phyloP scores from a whole-genome alignment of 2,329 filamentous ascomycete species.

The Elsinoe necatrix region DNA sequence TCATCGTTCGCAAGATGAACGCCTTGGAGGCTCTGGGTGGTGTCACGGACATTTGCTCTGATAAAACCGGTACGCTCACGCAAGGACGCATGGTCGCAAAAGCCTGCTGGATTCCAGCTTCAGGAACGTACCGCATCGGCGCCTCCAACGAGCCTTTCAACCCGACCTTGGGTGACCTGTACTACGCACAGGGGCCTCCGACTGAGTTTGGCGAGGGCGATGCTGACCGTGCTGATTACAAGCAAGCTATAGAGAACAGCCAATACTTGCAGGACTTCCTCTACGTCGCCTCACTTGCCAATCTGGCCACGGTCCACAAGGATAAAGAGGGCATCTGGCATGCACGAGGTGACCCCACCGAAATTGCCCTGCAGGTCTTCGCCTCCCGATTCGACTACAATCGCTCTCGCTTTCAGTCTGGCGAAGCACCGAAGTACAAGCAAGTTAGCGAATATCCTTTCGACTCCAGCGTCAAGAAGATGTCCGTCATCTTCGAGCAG shows the following conservation, averaged over 20 bases:
- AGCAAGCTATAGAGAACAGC: slow-evolving; percentile 11
- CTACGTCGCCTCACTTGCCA: slow-evolving; percentile 56
- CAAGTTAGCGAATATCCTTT: slow-evolving; percentile 63
- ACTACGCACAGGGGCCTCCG: slow-evolving; percentile 19
- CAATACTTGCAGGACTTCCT: slow-evolving; percentile 37
- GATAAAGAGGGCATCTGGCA: slow-evolving; percentile 50
- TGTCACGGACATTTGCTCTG: slow-evolving; percentile 56
- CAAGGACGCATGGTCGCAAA: slow-evolving; percentile 55
- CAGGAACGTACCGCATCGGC: slow-evolving; percentile 54
- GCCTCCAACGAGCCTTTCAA: slow-evolving; percentile 50
- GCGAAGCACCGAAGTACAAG: slow-evolving; percentile 45
- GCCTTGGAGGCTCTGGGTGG: slow-evolving; percentile 57
- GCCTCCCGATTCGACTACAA: slow-evolving; percentile 58
- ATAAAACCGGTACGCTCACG: slow-evolving; percentile 57
- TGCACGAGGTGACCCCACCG: slow-evolving; percentile 59
- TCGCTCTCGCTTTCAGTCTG: slow-evolving; percentile 44
- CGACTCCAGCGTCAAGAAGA: slow-evolving; percentile 66
- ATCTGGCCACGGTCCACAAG: slow-evolving; percentile 54
- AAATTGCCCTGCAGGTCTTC: slow-evolving; percentile 69
- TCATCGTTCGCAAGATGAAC: slow-evolving; percentile 57
- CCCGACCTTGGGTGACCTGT: slow-evolving; percentile 54
- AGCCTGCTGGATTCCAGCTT: slow-evolving; percentile 52
- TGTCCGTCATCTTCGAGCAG: slow-evolving; percentile 60
- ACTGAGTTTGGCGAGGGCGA: slow-evolving; percentile 17
- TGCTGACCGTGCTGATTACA: slow-evolving; percentile 5